phyloP scores from a whole-genome alignment of 192 early-diverging fungal genomes.

The Rhizoclosmatium sp. region DNA sequence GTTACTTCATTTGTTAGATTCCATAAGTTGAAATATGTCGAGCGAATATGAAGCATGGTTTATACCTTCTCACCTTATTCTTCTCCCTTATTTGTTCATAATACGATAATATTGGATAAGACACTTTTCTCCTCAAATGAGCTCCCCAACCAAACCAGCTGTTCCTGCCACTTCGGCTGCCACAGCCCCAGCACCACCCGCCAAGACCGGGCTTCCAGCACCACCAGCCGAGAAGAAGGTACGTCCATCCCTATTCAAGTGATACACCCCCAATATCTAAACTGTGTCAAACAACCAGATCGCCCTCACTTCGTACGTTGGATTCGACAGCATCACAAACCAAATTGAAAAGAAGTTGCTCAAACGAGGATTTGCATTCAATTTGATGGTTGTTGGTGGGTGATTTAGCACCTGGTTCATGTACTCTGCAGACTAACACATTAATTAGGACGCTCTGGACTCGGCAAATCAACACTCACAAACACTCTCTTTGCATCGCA shows the following conservation, averaged over 20 bases:
- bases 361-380: constrained; percentile 97
- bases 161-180: too few relatives aligned
- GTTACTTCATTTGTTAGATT: too few relatives aligned
- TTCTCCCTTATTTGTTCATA: too few relatives aligned
- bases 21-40: too few relatives aligned
- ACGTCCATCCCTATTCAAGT: neutral
- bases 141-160: too few relatives aligned
- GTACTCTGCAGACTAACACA: constrained; percentile 6
- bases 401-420: constrained; percentile 20
- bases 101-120: too few relatives aligned
- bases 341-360: constrained; percentile 98
- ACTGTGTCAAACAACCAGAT: neutral
- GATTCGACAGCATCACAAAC: constrained; percentile 95
- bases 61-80: too few relatives aligned
- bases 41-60: too few relatives aligned
- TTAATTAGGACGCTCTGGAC: constrained; percentile 84
- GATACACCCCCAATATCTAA: neutral
- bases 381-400: constrained; percentile 96
- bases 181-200: neutral
- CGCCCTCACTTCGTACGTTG: constrained; percentile 89
- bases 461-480: constrained; percentile 98
- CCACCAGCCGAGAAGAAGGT: constrained; percentile 14
- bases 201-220: neutral
- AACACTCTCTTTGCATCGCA: constrained; percentile 98
- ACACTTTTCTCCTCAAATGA: too few relatives aligned